Percentiles rank a stretch among this genome's conserved stretches.
phyloP scores from a whole-genome alignment of 2,329 filamentous ascomycete genomes.

The Graphiopsis chlorocephala region DNA sequence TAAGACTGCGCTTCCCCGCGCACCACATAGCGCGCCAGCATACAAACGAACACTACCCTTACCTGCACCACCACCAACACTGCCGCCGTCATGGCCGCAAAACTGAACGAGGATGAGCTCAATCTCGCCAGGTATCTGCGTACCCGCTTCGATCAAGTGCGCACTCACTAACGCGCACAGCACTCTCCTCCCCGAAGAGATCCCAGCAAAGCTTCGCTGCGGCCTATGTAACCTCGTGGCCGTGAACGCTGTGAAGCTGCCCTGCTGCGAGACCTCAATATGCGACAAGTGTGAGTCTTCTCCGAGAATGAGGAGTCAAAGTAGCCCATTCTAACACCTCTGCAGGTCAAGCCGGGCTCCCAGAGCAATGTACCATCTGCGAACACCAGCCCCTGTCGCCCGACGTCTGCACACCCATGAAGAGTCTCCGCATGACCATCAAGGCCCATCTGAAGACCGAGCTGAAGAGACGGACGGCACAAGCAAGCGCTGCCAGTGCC shows the following conservation, averaged over 20 bases:
- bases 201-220: conserved; percentile 95
- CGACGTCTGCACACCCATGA: conserved; percentile 84
- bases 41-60: neutral
- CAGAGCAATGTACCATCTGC: conserved; percentile 65
- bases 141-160: neutral
- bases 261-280: conserved; percentile 93
- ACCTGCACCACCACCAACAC: neutral
- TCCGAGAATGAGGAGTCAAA: neutral
- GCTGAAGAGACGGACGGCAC: conserved; percentile 77
- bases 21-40: conserved; percentile 2
- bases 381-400: conserved; percentile 84
- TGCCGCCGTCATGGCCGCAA: conserved; percentile 10
- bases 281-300: conserved; percentile 75
- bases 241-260: conserved; percentile 83
- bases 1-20: neutral
- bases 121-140: neutral
- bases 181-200: conserved; percentile 54
- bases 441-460: conserved; percentile 87
- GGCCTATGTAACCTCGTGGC: conserved; percentile 89
- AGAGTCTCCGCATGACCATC: conserved; percentile 86
- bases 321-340: conserved; percentile 21
- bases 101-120: conserved; percentile 8
- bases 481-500: conserved; percentile 30
- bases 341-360: conserved; percentile 70
- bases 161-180: neutral